Evolutionary conservation across 1,139 yeast species (phyloP).

Genomic region (Candida tunisiensis): DNA sequence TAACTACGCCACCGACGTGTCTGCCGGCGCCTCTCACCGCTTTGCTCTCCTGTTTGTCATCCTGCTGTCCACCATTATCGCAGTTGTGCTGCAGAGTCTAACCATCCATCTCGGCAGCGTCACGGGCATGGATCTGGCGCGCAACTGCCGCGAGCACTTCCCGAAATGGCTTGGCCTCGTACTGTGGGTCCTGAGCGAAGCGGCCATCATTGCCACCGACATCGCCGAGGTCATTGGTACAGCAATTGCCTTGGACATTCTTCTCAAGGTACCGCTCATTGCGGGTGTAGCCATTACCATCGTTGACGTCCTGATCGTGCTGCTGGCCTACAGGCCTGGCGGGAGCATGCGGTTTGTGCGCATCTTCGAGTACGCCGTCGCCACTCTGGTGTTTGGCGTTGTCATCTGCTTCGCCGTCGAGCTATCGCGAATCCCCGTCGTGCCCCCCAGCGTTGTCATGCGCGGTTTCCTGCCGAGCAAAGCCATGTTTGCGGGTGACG

Average conservation of each 20-base stretch:
- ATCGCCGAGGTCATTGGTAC: constrained; percentile 79
- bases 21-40: constrained; percentile 57
- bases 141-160: constrained; percentile 44
- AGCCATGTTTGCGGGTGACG: constrained; percentile 42
- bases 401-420: constrained; percentile 59
- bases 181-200: constrained; percentile 56
- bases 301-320: constrained; percentile 53
- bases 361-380: constrained; percentile 50
- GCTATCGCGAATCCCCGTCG: constrained; percentile 35
- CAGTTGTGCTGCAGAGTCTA: constrained; percentile 54
- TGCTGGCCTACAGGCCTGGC: constrained; percentile 62
- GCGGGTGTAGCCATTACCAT: constrained; percentile 66
- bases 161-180: constrained; percentile 42
- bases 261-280: constrained; percentile 51
- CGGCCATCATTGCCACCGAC: constrained; percentile 73
- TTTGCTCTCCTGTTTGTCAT: constrained; percentile 51
- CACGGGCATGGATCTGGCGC: constrained; percentile 62
- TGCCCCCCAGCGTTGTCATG: constrained; percentile 33
- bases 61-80: constrained; percentile 50
- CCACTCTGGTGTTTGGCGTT: constrained; percentile 47
- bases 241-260: constrained; percentile 66
- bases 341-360: constrained; percentile 47
- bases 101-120: constrained; percentile 68
- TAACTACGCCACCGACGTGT: constrained; percentile 63
- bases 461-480: constrained; percentile 58